Evolutionary conservation across 2,329 filamentous ascomycete genomes (phyloP), one percentile per base, ranked within the genome.

Genomic region (Alternaria alternata): DNA sequence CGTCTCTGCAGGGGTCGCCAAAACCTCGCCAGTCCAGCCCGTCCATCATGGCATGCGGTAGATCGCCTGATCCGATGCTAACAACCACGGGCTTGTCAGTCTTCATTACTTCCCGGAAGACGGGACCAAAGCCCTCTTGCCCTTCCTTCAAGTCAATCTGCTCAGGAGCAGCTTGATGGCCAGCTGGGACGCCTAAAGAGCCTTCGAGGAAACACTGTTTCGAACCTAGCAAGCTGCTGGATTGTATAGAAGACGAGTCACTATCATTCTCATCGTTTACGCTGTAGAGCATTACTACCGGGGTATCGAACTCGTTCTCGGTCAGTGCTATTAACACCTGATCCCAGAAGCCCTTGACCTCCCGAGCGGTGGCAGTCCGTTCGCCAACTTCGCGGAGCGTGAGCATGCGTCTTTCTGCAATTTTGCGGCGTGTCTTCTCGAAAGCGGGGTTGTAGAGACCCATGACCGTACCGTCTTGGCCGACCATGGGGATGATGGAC

Each of bases 371-470:
- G 2, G 90, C 87, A 5, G 90, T 93, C 59, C 86, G 87, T 76
- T 94, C 91, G 51, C 91, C 91, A 44, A 94, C 87, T 72, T 94
- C 91, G 41, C 90, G 86, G 38, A 95, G 80, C 0, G 90, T 93
- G 26, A 92, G 82, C 91, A 94, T 94, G 47, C 91, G 85, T 55
- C 92, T 83, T 78, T 94, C 91, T 3, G 90, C 91, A 61, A 95
- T 88, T 70, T 91, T 92, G 20, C 91, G 85, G 22, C 90, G 81
- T 1, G 92, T 95, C 72, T 93, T 93, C 66, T 95, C 92, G 66
- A 94, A 94, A 0, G 89, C 87, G 3, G 91, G 91, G 70, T 94
- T 94, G 75, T 93, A 94, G 0, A 94, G 77, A 2, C 90, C 91
- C 62, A 91, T 87, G 7, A 94, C 90, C 12, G 86, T 86, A 2